These are phyloP conservation scores for Candida anglica DNA, from an alignment of 805 yeast species.

Conservation along the genomic window DNA sequence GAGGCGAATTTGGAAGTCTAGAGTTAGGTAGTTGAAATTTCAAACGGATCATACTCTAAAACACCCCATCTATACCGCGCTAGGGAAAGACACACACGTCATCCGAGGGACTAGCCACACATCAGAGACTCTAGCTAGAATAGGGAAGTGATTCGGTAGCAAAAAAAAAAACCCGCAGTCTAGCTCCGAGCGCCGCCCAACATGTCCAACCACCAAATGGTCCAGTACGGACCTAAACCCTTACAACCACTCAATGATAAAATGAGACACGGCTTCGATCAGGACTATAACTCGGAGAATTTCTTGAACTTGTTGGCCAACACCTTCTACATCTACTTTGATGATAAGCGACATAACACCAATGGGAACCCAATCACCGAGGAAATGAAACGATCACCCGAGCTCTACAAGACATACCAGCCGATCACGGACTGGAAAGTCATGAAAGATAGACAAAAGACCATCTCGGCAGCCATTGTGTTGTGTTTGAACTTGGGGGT, in stretches of 20 bases:
- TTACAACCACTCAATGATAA: slow-evolving; percentile 48
- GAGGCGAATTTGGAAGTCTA: no score
- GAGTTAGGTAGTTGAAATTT: no score
- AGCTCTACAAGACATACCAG: slow-evolving; percentile 48
- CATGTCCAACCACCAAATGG: no score
- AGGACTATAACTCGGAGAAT: slow-evolving; percentile 55
- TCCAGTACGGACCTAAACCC: slow-evolving; percentile 34
- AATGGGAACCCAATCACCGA: slow-evolving; percentile 75
- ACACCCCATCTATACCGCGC: no score
- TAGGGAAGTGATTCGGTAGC: no score
- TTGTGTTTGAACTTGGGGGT: slow-evolving; percentile 90
- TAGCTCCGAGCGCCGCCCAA: no score
- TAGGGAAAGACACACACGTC: no score
- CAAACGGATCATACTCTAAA: no score
- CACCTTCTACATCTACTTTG: slow-evolving; percentile 79
- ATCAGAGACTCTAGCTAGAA: no score
- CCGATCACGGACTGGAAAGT: slow-evolving; percentile 88
- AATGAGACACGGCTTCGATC: slow-evolving; percentile 64
- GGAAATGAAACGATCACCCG: slow-evolving; percentile 44
- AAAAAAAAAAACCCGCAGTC: no score
- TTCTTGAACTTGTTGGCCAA: slow-evolving; percentile 54
- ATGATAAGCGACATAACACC: slow-evolving; percentile 87
- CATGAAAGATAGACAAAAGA: slow-evolving; percentile 85
- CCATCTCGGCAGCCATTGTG: slow-evolving; percentile 89
- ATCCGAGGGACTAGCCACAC: no score